Evolutionary conservation across 1,139 yeast species (phyloP).

Genomic region (Candida sp.): DNA sequence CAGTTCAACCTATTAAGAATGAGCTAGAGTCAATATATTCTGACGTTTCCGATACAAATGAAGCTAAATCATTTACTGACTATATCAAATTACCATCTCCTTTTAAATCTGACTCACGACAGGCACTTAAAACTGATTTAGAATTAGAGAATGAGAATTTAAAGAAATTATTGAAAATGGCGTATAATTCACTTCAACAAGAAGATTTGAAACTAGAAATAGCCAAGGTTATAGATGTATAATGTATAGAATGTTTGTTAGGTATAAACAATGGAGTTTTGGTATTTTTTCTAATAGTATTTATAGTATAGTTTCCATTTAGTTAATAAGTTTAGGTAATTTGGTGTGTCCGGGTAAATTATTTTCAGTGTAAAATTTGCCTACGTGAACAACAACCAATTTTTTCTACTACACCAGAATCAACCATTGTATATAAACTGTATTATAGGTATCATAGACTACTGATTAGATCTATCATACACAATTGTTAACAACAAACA

Average conservation of each 20-base stretch:
- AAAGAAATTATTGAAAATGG: constrained; percentile 22
- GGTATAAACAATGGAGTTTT: neutral
- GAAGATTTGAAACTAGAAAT: neutral
- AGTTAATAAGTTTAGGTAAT: neutral
- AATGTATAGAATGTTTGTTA: neutral
- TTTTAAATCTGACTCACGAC: constrained; percentile 4
- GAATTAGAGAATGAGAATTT: constrained; percentile 22
- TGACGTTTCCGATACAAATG: constrained; percentile 17
- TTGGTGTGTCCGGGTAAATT: neutral
- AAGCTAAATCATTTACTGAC: constrained; percentile 18
- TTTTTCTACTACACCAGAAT: constrained; percentile 1
- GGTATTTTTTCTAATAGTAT: neutral
- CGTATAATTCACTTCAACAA: constrained; percentile 18
- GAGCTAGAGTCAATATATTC: constrained; percentile 32
- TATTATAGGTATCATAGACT: constrained; percentile 19
- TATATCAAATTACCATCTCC: constrained; percentile 22
- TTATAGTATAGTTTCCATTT: neutral
- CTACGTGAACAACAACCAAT: constrained; percentile 4
- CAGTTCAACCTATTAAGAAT: constrained; percentile 9
- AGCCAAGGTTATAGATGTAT: neutral
- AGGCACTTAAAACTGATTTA: constrained; percentile 9
- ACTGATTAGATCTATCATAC: constrained; percentile 30
- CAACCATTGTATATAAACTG: constrained; percentile 3
- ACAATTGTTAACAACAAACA: neutral
- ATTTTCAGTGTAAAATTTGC: neutral